Conservation (phyloP, 2,329 filamentous ascomycete genomes). For the Zelopaecilomyces penicillatus region DNA sequence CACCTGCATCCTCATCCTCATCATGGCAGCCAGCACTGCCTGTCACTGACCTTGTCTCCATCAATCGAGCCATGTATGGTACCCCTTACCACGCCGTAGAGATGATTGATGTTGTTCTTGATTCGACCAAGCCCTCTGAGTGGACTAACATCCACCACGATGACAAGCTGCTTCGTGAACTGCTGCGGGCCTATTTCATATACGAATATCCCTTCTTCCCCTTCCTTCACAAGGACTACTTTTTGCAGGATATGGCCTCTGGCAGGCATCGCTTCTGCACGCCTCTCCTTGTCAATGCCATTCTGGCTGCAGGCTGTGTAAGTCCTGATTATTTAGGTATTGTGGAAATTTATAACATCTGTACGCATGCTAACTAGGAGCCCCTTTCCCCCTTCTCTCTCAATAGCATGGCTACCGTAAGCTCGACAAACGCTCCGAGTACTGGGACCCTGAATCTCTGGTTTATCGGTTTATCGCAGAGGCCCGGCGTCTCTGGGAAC, state of each 20-base stretch:
- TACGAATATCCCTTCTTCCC: slow-evolving; percentile 24
- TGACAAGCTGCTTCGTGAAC: slow-evolving; percentile 21
- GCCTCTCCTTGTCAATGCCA: slow-evolving; percentile 25
- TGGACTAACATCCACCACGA: slow-evolving; percentile 26
- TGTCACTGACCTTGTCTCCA: too few relatives aligned
- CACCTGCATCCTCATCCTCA: slow-evolving; percentile 14
- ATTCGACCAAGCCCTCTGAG: slow-evolving; percentile 18
- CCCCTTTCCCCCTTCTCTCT: not conserved
- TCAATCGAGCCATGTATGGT: too few relatives aligned
- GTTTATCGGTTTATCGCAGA: slow-evolving; percentile 28
- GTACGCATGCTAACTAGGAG: too few relatives aligned
- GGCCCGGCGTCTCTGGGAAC: slow-evolving; percentile 26
- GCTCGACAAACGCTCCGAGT: slow-evolving; percentile 19
- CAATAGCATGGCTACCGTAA: slow-evolving; percentile 15
- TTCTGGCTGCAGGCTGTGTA: slow-evolving; percentile 25
- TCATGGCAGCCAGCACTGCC: too few relatives aligned
- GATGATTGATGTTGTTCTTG: slow-evolving; percentile 21
- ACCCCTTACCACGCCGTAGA: slow-evolving; percentile 22
- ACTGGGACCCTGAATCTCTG: slow-evolving; percentile 26
- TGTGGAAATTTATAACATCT: too few relatives aligned
- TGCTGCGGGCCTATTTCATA: slow-evolving; percentile 17
- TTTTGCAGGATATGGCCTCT: slow-evolving; percentile 26
- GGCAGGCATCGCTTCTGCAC: slow-evolving; percentile 23
- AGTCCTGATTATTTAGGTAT: slow-evolving; percentile 8
- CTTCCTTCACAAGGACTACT: slow-evolving; percentile 26